A percentile compares a stretch with the other conserved stretches of the same genome.
Conservation (phyloP, 148 eudicot species). For the Polygonum aviculare region DNA sequence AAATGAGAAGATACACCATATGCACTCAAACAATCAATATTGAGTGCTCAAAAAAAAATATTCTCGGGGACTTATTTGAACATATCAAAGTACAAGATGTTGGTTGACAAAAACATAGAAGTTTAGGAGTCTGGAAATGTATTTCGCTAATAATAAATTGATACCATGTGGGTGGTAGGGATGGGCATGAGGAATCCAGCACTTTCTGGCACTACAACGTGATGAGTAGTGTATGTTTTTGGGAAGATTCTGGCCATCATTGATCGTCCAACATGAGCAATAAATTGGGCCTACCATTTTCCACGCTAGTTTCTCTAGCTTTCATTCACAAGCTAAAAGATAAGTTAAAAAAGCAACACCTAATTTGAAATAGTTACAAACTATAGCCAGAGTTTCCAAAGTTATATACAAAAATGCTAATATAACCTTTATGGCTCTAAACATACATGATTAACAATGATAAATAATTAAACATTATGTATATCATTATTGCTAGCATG, state of each 20-base stretch:
- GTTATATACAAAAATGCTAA: neutral
- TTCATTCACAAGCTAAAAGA: neutral
- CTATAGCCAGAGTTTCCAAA: neutral
- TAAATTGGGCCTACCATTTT: neutral
- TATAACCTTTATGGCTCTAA: too few species aligned
- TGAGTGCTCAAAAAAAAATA: too few species aligned
- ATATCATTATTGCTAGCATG: too few species aligned
- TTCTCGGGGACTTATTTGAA: too few species aligned
- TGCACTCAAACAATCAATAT: too few species aligned
- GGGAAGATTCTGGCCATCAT: conserved; percentile 3
- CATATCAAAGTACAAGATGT: too few species aligned
- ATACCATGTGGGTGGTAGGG: conserved; percentile 8
- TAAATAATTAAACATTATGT: too few species aligned
- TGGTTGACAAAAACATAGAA: too few species aligned
- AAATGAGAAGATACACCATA: too few species aligned
- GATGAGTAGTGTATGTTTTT: neutral
- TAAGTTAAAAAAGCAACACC: neutral
- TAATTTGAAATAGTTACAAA: neutral
- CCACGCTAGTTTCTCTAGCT: neutral
- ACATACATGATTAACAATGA: too few species aligned
- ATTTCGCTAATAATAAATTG: neutral
- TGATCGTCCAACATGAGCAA: neutral
- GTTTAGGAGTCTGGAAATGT: too few species aligned
- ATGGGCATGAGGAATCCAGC: neutral
- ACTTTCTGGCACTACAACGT: neutral